Evolutionary conservation across 306 rosid genomes (phyloP).

Genomic region (Begonia peltatifolia): DNA sequence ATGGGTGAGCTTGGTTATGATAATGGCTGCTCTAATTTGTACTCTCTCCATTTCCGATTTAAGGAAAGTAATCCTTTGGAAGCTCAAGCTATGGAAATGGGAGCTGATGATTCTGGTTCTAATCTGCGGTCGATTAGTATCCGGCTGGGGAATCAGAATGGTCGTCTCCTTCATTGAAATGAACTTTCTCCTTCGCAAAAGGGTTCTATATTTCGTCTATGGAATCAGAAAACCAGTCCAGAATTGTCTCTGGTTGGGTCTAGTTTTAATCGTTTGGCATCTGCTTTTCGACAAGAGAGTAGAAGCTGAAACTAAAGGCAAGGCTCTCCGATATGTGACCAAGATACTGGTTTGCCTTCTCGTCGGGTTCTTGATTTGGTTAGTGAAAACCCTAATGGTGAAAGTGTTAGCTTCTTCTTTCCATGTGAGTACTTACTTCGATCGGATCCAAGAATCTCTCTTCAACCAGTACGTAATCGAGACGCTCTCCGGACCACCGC

Average conservation of each 20-base stretch:
- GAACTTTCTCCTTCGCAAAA: slow-evolving; percentile 60
- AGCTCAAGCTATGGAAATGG: slow-evolving; percentile 70
- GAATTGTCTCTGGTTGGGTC: slow-evolving; percentile 71
- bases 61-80: slow-evolving; percentile 33
- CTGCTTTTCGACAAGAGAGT: slow-evolving; percentile 56
- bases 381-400: slow-evolving; percentile 55
- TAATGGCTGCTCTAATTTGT: slow-evolving; percentile 28
- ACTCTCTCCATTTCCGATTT: slow-evolving; percentile 26
- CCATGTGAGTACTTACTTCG: slow-evolving; percentile 72
- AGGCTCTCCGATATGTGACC: slow-evolving; percentile 24
- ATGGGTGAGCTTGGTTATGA: slow-evolving; percentile 57
- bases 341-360: slow-evolving; percentile 53
- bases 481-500: slow-evolving; percentile 69
- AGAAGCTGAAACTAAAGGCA: slow-evolving; percentile 31
- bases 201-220: slow-evolving; percentile 69
- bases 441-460: slow-evolving; percentile 71
- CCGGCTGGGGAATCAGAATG: slow-evolving; percentile 57
- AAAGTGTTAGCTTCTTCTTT: slow-evolving; percentile 77
- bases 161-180: slow-evolving; percentile 56
- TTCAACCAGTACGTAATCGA: slow-evolving; percentile 74
- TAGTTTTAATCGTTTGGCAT: slow-evolving; percentile 67
- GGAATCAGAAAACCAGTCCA: slow-evolving; percentile 65
- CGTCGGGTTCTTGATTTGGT: slow-evolving; percentile 58
- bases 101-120: slow-evolving; percentile 55
- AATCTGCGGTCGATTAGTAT: slow-evolving; percentile 72